Percentiles rank a stretch among this genome's conserved stretches.
These are phyloP conservation scores for Eudorina sp. DNA, from an alignment of 139 green algal species.

Conservation along the genomic window DNA sequence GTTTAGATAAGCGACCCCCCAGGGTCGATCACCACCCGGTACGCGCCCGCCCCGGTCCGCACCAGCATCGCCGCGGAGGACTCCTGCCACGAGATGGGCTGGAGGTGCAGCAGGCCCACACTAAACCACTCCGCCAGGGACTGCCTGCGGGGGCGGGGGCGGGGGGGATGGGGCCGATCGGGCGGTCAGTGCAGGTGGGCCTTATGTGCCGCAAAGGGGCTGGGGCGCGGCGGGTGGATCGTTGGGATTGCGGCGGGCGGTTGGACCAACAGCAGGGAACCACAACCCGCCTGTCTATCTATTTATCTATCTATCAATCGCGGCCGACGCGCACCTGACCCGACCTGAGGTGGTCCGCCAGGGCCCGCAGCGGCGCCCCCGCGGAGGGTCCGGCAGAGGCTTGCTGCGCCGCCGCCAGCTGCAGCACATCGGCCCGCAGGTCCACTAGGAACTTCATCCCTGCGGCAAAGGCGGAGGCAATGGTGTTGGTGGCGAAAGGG, in stretches of 20 bases:
- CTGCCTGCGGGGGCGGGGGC: conserved; percentile 47
- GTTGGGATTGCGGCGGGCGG: too few species aligned
- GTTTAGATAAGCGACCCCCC: too few species aligned
- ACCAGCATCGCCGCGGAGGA: conserved; percentile 75
- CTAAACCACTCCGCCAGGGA: conserved; percentile 81
- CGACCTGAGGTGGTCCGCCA: conserved; percentile 56
- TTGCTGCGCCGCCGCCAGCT: neutral
- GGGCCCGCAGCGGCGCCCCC: conserved; percentile 41
- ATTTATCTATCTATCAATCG: too few species aligned
- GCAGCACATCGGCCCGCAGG: conserved; percentile 75
- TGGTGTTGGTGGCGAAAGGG: neutral
- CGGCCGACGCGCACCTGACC: too few species aligned
- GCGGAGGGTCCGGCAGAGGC: neutral
- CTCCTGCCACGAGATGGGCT: conserved; percentile 78
- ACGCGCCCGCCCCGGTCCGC: neutral
- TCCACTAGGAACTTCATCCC: conserved; percentile 83
- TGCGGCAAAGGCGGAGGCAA: neutral
- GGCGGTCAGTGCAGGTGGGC: too few species aligned
- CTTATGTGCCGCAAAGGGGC: too few species aligned
- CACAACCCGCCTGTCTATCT: too few species aligned
- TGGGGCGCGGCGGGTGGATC: too few species aligned
- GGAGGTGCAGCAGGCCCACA: conserved; percentile 79
- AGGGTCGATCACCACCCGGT: too few species aligned
- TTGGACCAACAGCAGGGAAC: too few species aligned
- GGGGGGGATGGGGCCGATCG: neutral